Evolutionary conservation across 176 grass and related monocot species (phyloP).

Genomic region (Musa itinerans): DNA sequence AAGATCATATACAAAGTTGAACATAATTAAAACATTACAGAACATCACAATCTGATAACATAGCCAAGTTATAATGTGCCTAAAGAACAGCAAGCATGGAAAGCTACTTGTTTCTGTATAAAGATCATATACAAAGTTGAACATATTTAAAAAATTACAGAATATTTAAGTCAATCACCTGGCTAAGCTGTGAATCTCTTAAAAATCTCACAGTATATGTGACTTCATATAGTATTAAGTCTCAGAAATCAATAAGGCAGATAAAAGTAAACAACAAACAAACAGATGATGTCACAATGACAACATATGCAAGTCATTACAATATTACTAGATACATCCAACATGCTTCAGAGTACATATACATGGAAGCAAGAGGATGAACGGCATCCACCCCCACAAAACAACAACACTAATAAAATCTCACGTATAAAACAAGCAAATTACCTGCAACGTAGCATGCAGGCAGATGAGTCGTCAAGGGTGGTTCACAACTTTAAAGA

Average conservation of each 20-base stretch:
- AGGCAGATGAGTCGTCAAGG: neutral
- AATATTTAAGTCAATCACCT: too few relatives aligned
- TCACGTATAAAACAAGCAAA: neutral
- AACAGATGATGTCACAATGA: neutral
- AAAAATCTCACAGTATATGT: neutral
- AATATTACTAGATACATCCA: too few relatives aligned
- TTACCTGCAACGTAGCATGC: neutral
- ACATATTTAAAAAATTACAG: neutral
- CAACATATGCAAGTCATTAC: neutral
- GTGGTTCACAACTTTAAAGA: neutral
- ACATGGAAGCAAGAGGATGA: neutral
- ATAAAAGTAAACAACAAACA: neutral
- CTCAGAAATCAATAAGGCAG: neutral
- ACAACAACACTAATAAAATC: neutral
- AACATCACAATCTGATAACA: slow-evolving; percentile 77
- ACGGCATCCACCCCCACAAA: neutral
- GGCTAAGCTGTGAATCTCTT: neutral
- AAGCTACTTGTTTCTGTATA: neutral
- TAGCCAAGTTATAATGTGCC: slow-evolving; percentile 99
- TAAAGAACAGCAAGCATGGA: slow-evolving; percentile 24
- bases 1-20: neutral
- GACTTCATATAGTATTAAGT: neutral
- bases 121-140: neutral
- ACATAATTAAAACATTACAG: neutral
- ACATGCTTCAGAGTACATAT: neutral